phyloP scores from a whole-genome alignment of 192 early-diverging fungal genomes.

The Podochytrium sp. region DNA sequence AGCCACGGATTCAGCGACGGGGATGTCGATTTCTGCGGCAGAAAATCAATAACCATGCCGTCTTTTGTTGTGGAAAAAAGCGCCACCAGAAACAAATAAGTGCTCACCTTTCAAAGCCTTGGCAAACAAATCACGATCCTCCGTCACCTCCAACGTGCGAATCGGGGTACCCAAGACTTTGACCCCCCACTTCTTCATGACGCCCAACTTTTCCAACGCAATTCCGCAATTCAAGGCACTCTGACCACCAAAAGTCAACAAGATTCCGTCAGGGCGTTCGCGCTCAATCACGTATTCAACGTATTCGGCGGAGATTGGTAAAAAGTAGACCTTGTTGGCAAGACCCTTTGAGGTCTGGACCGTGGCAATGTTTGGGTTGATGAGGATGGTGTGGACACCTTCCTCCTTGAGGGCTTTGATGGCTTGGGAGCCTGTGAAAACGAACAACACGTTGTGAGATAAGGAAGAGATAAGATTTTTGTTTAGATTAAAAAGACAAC shows the following conservation, averaged over 20 bases:
- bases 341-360: constrained; percentile 94
- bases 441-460: constrained; percentile 7
- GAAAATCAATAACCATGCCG: not conserved
- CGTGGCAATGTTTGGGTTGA: constrained; percentile 99
- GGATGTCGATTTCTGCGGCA: constrained; percentile 74
- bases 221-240: constrained; percentile 95
- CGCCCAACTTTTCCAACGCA: constrained; percentile 80
- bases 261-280: constrained; percentile 94
- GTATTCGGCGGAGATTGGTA: constrained; percentile 92
- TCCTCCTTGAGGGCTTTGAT: constrained; percentile 97
- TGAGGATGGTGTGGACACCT: constrained; percentile 89
- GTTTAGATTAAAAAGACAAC: constrained; percentile 14
- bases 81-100: not conserved
- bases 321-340: constrained; percentile 94
- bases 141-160: constrained; percentile 84
- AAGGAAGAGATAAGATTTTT: constrained; percentile 18
- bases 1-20: constrained; percentile 86
- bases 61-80: constrained; percentile 30
- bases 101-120: constrained; percentile 78
- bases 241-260: constrained; percentile 97
- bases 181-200: constrained; percentile 78
- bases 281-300: constrained; percentile 89
- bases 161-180: constrained; percentile 96
- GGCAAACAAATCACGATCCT: constrained; percentile 97
- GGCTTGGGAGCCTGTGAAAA: constrained; percentile 80